Conservation (phyloP, 768 basidiomycete species). For the Tylopilus rubrobrunneus region DNA sequence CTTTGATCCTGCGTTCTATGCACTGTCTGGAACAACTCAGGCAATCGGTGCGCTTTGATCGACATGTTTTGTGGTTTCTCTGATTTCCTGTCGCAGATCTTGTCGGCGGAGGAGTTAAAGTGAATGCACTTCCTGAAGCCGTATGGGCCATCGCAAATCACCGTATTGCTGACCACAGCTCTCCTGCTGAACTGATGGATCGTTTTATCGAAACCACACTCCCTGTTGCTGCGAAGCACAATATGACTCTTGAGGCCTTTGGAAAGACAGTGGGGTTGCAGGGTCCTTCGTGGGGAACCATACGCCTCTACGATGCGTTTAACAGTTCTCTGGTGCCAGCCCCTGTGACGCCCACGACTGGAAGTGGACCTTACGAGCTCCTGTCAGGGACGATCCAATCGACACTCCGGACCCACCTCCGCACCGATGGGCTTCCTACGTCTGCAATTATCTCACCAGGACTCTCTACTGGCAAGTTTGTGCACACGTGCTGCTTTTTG, state of each 20-base stretch:
- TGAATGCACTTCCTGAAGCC: slow-evolving; percentile 45
- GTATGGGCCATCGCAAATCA: slow-evolving; percentile 35
- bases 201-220: slow-evolving; percentile 8
- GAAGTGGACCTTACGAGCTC: slow-evolving; percentile 36
- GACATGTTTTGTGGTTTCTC: slow-evolving; percentile 9
- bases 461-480: slow-evolving; percentile 15
- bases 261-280: slow-evolving; percentile 28
- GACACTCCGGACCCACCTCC: slow-evolving; percentile 31
- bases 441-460: slow-evolving; percentile 37
- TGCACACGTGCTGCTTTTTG: neutral
- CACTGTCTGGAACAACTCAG: slow-evolving; percentile 25
- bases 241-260: slow-evolving; percentile 41
- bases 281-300: slow-evolving; percentile 31
- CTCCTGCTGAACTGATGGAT: slow-evolving; percentile 7
- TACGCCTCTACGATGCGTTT: slow-evolving; percentile 37
- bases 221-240: slow-evolving; percentile 30
- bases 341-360: slow-evolving; percentile 38
- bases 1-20: slow-evolving; percentile 20
- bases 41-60: slow-evolving; percentile 20
- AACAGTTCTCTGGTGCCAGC: slow-evolving; percentile 35
- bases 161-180: slow-evolving; percentile 33
- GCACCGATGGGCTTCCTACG: slow-evolving; percentile 19
- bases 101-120: slow-evolving; percentile 40
- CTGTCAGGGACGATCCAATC: slow-evolving; percentile 43
- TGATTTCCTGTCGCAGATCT: slow-evolving; percentile 35